Conservation (phyloP, 352 stramenopile genomes). For the Phytophthora vignae region DNA sequence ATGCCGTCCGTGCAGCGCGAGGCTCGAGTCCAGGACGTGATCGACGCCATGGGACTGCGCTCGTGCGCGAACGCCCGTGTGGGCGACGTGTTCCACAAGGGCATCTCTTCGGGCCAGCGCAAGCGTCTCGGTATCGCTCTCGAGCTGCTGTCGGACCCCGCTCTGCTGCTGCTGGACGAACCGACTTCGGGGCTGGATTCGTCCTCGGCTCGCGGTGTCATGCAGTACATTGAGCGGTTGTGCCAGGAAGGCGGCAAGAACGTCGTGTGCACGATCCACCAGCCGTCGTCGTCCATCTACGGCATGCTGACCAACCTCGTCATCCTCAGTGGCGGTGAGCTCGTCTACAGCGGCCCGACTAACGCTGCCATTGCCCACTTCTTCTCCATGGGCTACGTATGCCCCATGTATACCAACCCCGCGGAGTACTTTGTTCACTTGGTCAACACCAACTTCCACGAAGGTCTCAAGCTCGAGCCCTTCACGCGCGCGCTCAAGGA, state of each 20-base stretch:
- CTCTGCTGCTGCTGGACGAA: slow-evolving; percentile 96
- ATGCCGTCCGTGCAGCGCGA: slow-evolving; percentile 55
- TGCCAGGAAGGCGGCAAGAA: slow-evolving; percentile 73
- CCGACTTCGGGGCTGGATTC: slow-evolving; percentile 94
- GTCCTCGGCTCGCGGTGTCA: slow-evolving; percentile 89
- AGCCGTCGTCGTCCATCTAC: slow-evolving; percentile 84
- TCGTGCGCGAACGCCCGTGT: slow-evolving; percentile 72
- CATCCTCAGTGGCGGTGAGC: slow-evolving; percentile 78
- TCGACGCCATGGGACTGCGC: slow-evolving; percentile 78
- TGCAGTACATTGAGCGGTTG: slow-evolving; percentile 76
- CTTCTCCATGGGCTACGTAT: slow-evolving; percentile 61
- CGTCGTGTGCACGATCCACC: slow-evolving; percentile 89
- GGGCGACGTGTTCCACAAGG: slow-evolving; percentile 89
- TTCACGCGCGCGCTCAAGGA: slow-evolving; percentile 51
- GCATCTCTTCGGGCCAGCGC: slow-evolving; percentile 89
- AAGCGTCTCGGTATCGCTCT: slow-evolving; percentile 95
- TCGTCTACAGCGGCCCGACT: slow-evolving; percentile 91
- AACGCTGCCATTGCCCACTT: slow-evolving; percentile 68
- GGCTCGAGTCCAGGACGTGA: slow-evolving; percentile 72
- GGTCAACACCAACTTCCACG: slow-evolving; percentile 75
- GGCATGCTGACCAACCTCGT: slow-evolving; percentile 75
- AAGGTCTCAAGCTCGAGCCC: slow-evolving; percentile 47
- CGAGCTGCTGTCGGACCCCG: slow-evolving; percentile 95
- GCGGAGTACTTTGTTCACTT: slow-evolving; percentile 79
- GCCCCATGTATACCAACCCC: slow-evolving; percentile 78